Evolutionary conservation across 345 rosid genomes (phyloP), one percentile per base, ranked within the genome.

Genomic region (Eucalyptus curtisii): DNA sequence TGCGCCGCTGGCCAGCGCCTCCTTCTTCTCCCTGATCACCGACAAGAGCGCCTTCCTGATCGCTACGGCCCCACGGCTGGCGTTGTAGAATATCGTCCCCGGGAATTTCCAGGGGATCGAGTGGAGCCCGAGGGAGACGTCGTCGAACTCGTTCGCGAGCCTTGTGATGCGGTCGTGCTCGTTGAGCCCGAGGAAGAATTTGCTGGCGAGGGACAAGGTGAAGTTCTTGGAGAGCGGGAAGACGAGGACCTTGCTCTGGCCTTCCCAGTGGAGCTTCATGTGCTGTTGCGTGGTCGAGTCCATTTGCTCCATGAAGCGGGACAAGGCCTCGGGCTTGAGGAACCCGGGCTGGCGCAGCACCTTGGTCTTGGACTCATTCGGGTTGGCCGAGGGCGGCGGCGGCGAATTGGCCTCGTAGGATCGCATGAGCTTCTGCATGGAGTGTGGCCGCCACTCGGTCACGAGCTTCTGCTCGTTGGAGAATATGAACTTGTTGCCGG

Each of bases 261-360:
- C 93, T 86, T 91, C 91, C 95, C 95, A 94, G 15, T 91, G 48
- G 25, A 53, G 87, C 68, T 86, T 14, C 89, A 94, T 50, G 25
- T 92, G 94, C 49, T 90, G 87, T 40, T 89, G 94, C 31, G 93
- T 81, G 27, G 91, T 90, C 13, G 92, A 90, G 33, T 94, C 94
- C 91, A 93, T 91, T 64, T 84, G 89, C 44, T 89, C 93, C 88
- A 93, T 49, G 90, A 91, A 92, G 64, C 93, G 87, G 10, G 59
- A 90, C 61, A 94, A n/a, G 3, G 95, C 95, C 85, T 93, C 95
- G 4, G 95, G 94, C 33, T 89, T 94, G 86, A 94, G 86, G 88
- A 93, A 94, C 20, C 91, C 93, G 1, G 91, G 94, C 6, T 93
- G 91, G 25, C 92, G 88, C 4, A 92, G 22, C 2, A 89, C 57